Evolutionary conservation across 768 basidiomycete genomes (phyloP).

Genomic region (Cystobasidium onofrii): DNA sequence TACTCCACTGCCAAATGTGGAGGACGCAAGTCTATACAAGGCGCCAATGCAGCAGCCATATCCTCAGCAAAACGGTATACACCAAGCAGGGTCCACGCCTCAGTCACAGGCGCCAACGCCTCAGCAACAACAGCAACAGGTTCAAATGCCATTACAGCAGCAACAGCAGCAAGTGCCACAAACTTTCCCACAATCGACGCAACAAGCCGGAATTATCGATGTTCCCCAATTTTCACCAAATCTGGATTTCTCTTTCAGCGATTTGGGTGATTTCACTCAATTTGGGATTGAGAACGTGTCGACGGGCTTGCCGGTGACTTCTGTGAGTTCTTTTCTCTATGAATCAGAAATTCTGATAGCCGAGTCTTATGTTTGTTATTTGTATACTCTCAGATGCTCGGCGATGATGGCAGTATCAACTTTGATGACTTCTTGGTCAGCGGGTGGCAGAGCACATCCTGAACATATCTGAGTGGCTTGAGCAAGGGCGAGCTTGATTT

Average conservation of each 20-base stretch:
- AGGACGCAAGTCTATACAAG: neutral
- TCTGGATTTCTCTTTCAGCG: neutral
- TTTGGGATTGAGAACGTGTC: neutral
- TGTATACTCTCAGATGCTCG: neutral
- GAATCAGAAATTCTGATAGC: neutral
- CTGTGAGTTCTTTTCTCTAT: neutral
- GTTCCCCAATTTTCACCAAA: neutral
- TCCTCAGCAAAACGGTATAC: neutral
- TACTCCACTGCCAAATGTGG: neutral
- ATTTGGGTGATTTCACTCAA: neutral
- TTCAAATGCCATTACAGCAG: neutral
- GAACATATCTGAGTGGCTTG: neutral
- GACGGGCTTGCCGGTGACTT: neutral
- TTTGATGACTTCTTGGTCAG: slow-evolving; percentile 7
- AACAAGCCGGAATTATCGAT: neutral
- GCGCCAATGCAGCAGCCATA: neutral
- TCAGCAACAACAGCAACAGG: neutral
- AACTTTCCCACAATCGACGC: neutral
- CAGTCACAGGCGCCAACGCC: neutral
- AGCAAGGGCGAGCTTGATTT: too few relatives aligned
- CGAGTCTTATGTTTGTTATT: too few relatives aligned
- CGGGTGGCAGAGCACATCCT: neutral
- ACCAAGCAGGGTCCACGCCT: neutral
- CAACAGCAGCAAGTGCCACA: neutral
- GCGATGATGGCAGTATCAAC: neutral